Evolutionary conservation across 2,329 filamentous ascomycete genomes (phyloP), one percentile per base, ranked within the genome.

Genomic region (Epichloe sylvatica): DNA sequence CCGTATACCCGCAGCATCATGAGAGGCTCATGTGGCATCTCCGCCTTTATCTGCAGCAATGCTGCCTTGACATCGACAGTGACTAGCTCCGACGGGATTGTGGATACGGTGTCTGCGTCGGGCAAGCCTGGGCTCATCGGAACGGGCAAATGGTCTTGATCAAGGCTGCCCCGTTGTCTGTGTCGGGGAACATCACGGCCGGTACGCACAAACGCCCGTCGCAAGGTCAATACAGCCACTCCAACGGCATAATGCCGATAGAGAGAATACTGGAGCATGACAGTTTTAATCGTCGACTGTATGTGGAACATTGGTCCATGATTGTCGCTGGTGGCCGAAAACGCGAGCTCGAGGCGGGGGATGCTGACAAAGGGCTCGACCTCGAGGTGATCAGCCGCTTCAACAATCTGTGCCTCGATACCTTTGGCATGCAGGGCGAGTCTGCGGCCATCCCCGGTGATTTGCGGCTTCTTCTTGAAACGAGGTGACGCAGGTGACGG

Each of bases 181-280:
- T 47, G 61, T 51, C 61, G 56, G 7, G 63, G 59, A n/a, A 58
- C 41, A 51, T 76, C 73, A 25, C 65, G 67, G 37, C 68, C 67
- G 1, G 76, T 74, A 51, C 68, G 72, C 63, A 78, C 65, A 54
- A 90, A 86, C 0, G 84, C 83, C 59, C 80, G 81, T 49, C 76
- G 75, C 23, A 98, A 65, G 3, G 94, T 86, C 61, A 81, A 82
- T 23, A 77, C 70, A 8, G 91, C 92, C 52, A 97, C 81, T 1
- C 88, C 86, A 25, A 94, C 75, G 0, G 90, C 84, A 61, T 96
- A 98, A 62, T 95, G 90, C 3, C 90, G 83, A 64, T 94, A 95
- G 0, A 98, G 76, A 0, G 94, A 98, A 62, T 97, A 97, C 46
- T 94, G 84, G 7, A 94, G 61, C 53, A 86, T 80, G 2, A 98